These are phyloP conservation scores for Calycina herbarum DNA, from an alignment of 2,329 filamentous ascomycete genomes.

Conservation along the genomic window DNA sequence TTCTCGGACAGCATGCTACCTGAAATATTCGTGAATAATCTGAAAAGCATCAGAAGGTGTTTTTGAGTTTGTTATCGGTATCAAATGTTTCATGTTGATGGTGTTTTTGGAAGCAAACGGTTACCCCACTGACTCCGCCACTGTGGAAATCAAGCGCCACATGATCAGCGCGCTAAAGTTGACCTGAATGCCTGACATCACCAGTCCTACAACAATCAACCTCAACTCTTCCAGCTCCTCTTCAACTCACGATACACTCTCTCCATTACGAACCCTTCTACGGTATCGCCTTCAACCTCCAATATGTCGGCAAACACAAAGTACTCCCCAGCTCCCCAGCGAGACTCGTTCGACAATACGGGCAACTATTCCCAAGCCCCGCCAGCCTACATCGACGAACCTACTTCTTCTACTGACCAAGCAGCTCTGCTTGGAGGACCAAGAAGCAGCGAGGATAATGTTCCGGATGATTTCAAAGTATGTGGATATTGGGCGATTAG, in stretches of 20 bases:
- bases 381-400: slow-evolving; percentile 72
- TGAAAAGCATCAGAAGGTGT: background rate
- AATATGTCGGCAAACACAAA: slow-evolving; percentile 74
- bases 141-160: background rate
- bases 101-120: background rate
- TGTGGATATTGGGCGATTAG: background rate
- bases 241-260: background rate
- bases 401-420: slow-evolving; percentile 55
- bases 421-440: slow-evolving; percentile 63
- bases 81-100: background rate
- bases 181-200: background rate
- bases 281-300: slow-evolving; percentile 5
- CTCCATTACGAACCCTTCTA: background rate
- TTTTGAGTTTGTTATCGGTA: background rate
- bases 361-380: slow-evolving; percentile 70
- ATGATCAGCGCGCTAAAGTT: background rate
- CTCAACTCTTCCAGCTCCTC: background rate
- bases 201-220: background rate
- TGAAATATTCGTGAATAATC: background rate
- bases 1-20: background rate
- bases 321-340: slow-evolving; percentile 80
- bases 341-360: slow-evolving; percentile 78
- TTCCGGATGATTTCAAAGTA: slow-evolving; percentile 97
- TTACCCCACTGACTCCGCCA: background rate
- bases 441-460: slow-evolving; percentile 81